phyloP scores from a whole-genome alignment of 257 asterid species.

The Linaria vulgaris region DNA sequence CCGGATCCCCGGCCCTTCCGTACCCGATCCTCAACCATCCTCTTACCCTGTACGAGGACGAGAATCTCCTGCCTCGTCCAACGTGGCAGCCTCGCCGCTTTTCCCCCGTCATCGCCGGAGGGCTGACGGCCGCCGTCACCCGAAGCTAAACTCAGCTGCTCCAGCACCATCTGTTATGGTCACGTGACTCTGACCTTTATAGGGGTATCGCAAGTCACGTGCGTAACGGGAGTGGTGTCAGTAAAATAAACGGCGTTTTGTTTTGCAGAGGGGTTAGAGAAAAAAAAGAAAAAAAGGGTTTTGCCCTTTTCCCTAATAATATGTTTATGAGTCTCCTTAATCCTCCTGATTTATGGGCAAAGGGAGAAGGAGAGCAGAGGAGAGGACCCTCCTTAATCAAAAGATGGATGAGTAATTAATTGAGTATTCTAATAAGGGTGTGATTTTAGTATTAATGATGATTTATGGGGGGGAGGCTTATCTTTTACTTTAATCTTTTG shows the following conservation, averaged over 20 bases:
- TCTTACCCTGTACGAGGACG: conserved; percentile 80
- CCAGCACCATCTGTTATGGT: conserved; percentile 50
- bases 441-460: conserved; percentile 22
- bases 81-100: conserved; percentile 72
- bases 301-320: not conserved
- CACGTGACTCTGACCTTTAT: conserved; percentile 37
- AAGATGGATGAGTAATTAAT: conserved; percentile 22
- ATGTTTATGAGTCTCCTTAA: conserved; percentile 18
- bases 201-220: conserved; percentile 39
- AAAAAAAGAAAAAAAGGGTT: not conserved
- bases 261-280: conserved; percentile 1
- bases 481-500: conserved; percentile 36
- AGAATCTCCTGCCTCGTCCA: conserved; percentile 94
- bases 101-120: conserved; percentile 46
- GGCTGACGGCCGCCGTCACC: conserved; percentile 62
- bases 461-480: conserved; percentile 32
- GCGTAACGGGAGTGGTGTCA: conserved; percentile 16
- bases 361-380: not conserved
- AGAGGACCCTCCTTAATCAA: conserved; percentile 25
- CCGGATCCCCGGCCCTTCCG: conserved; percentile 62
- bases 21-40: conserved; percentile 69
- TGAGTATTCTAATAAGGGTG: conserved; percentile 25
- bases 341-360: conserved; percentile 1
- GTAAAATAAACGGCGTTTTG: conserved; percentile 30
- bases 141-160: conserved; percentile 53